Conservation (phyloP, 805 yeast genomes). For the Wickerhamiella qilinensis region DNA sequence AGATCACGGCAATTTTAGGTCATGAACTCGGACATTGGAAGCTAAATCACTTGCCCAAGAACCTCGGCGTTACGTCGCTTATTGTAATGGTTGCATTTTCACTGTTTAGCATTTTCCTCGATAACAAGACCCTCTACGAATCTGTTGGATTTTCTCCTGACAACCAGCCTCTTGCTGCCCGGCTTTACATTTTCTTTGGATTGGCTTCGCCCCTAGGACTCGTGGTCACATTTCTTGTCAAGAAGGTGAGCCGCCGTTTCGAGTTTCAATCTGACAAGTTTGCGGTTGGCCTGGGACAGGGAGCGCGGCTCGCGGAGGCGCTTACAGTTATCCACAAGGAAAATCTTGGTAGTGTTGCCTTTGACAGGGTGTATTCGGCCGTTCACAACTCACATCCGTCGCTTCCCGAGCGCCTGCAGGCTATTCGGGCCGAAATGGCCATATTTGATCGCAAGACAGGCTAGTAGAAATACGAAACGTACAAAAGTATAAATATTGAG, state of each 20-base stretch:
- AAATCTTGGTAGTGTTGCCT: conserved; percentile 73
- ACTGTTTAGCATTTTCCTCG: conserved; percentile 62
- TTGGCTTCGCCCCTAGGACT: conserved; percentile 65
- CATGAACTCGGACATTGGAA: conserved; percentile 99
- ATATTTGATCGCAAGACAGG: neutral
- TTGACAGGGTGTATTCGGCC: conserved; percentile 78
- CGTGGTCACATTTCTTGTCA: conserved; percentile 45
- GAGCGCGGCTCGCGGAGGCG: conserved; percentile 50
- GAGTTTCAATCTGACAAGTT: conserved; percentile 90
- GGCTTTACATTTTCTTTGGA: conserved; percentile 66
- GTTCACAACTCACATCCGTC: conserved; percentile 89
- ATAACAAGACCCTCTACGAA: conserved; percentile 59
- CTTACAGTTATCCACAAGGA: conserved; percentile 63
- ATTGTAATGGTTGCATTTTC: conserved; percentile 50
- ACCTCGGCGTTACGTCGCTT: conserved; percentile 53
- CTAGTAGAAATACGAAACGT: too few relatives aligned
- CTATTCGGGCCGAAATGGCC: conserved; percentile 17
- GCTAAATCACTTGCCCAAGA: conserved; percentile 68
- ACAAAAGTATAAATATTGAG: too few relatives aligned
- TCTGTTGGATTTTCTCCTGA: conserved; percentile 55
- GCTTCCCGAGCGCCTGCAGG: conserved; percentile 70
- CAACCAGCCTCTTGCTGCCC: conserved; percentile 61
- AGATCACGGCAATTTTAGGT: conserved; percentile 89
- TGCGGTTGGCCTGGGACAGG: conserved; percentile 62
- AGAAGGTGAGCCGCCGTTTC: conserved; percentile 61